phyloP scores from a whole-genome alignment of 805 yeast genomes.

The Komagataella kurtzmanii region DNA sequence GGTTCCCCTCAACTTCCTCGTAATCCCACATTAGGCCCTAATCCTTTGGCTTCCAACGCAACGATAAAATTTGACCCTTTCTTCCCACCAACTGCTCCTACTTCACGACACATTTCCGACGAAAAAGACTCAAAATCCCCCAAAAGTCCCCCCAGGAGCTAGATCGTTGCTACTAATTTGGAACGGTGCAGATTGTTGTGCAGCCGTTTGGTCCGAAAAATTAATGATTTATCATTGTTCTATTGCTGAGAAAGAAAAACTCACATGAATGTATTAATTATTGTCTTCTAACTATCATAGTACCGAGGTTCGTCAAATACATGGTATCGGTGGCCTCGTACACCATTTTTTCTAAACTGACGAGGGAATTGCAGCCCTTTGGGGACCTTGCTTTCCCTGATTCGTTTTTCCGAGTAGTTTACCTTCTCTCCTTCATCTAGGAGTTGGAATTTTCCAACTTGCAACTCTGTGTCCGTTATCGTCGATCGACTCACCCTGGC shows the following conservation, averaged over 20 bases:
- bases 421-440: constrained; percentile 16
- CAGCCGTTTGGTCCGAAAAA: neutral
- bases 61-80: neutral
- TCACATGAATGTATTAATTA: neutral
- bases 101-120: neutral
- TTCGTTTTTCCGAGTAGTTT: constrained; percentile 25
- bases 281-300: constrained; percentile 21
- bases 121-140: neutral
- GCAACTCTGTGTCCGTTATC: constrained; percentile 94
- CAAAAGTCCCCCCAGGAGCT: neutral
- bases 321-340: constrained; percentile 86
- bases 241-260: neutral
- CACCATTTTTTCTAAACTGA: constrained; percentile 78
- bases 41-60: neutral
- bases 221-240: neutral
- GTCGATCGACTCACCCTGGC: constrained; percentile 90
- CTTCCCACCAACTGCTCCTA: neutral
- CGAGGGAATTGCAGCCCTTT: constrained; percentile 63
- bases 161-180: neutral
- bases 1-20: neutral
- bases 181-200: neutral
- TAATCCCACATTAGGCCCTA: neutral
- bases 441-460: constrained; percentile 81
- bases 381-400: constrained; percentile 43
- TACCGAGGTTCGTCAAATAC: constrained; percentile 93